Base-by-base conservation (phyloP, 768 basidiomycete genomes). In the Mycena haematopus region DNA sequence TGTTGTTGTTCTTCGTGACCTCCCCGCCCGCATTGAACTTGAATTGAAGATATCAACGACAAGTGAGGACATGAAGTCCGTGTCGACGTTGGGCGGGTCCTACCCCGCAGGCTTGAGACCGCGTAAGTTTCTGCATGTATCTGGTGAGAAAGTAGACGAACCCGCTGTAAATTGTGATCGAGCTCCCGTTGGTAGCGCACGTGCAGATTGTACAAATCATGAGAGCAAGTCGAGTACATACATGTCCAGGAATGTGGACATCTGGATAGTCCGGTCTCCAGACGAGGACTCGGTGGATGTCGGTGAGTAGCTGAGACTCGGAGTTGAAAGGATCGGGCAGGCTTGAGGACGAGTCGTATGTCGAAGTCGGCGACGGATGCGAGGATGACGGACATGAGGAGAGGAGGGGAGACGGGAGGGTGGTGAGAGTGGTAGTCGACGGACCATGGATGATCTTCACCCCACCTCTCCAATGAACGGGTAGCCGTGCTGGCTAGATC, bases 91-190 rank as follows among this genome's bases (percentile, higher is more conserved):
- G 27, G 83, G 78, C 3, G 80, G 74, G 63, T 82, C 73, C 25
- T 70, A 75, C 15, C 87, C 82, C 59, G 72, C 49, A 10, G 91
- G 85, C 24, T 69, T 58, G 35, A 86, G 66, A 31, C 82, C 81
- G 21, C 93, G 92, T 3, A 88, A 87, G 63, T 82, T n/a, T 87
- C 15, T 78, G 83, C 68, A 96, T 77, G 73, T 99, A 99, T 22
- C 81, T 77, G 0, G 93, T 89, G 60, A 99, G 65, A 66, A 98
- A 96, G 77, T 96, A 99, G 9, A 99, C 82, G 56, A 93, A 75
- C 6, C 86, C 84, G 49, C 93, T 85, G 78, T 95, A 94, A n/a
- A 98, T 84, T n/a, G 86, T 96, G 25, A 96, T 83, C 0, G 89
- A 81, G 65, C 80, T 74, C 1, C 89, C 85, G 19, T 79, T 66